Base-by-base conservation (phyloP, 108 stramenopile genomes). In the Discostella pseudostelligera region DNA sequence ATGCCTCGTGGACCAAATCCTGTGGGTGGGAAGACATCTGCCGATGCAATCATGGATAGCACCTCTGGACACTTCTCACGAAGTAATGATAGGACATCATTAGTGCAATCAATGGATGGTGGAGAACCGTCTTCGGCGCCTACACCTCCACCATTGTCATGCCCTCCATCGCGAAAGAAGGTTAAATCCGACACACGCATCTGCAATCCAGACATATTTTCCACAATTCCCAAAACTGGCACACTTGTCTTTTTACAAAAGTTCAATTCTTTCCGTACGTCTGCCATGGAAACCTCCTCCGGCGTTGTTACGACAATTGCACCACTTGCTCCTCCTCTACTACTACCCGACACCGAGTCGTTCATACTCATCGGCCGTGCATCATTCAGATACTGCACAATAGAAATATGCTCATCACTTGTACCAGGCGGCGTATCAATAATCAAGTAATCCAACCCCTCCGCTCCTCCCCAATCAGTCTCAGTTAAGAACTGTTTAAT, bases 401-500 rank as follows among this genome's bases (percentile, higher is more conserved):
- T 97, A 20, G 90, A 93, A 68, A 99, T 99, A 67, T 99, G 99
- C 73, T 99, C 99, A 72, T 99, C 99, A 58, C 88, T 91, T 14
- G 99, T 99, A 39, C 99, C 99, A 1, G 99, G 99, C 12, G 99
- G 99, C 19, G 98, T 99, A 80, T 99, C 99, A 22, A 99, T 81
- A 57, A 99, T 82, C 20, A 99, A 73, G 69, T 97, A 99, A 82
- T 99, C 98, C 50, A 99, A 79, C 11, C 95, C 96, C 26, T 83
- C 87, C 28, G 84, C 86, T 2, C 85, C 86, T 0, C 82, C 85
- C 91, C 94, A 93, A 76, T 86, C 85, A 0, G 94, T 90, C 56
- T 96, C 87, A 7, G 97, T 97, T 49, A 99, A 76, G 69, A 99
- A 99, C 74, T 99, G 98, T 79, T 97, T 95, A 78, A 99, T 99